Percentiles rank a stretch among this genome's conserved stretches.
Evolutionary conservation across 257 asterid genomes (phyloP).

Genomic region (Mitragyna speciosa): DNA sequence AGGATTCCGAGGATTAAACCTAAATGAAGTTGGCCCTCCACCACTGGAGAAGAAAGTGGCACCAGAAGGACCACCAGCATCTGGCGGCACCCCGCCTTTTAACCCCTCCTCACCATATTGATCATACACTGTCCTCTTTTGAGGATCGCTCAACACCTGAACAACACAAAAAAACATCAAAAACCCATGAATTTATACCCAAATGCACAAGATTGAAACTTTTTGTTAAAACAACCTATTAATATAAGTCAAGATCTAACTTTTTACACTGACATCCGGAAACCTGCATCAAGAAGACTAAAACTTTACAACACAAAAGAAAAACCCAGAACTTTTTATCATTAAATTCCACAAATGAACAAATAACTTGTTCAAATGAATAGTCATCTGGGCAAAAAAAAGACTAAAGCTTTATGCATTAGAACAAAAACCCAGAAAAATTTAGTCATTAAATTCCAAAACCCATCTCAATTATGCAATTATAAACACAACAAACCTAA

Average conservation of each 20-base stretch:
- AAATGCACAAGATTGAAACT: neutral
- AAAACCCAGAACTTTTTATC: neutral
- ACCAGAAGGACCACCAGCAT: slow-evolving; percentile 36
- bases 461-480: neutral
- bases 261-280: neutral
- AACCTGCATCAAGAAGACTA: neutral
- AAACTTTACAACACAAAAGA: neutral
- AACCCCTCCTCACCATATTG: slow-evolving; percentile 54
- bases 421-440: neutral
- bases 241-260: neutral
- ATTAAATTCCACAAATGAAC: neutral
- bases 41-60: slow-evolving; percentile 34
- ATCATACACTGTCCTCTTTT: slow-evolving; percentile 45
- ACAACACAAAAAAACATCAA: neutral
- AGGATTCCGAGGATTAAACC: slow-evolving; percentile 44
- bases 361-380: neutral
- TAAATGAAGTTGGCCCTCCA: slow-evolving; percentile 40
- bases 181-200: neutral
- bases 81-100: slow-evolving; percentile 44
- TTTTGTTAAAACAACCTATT: neutral
- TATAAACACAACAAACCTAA: neutral
- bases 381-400: neutral
- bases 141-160: slow-evolving; percentile 51
- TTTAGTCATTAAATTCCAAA: neutral
- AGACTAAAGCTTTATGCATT: neutral